These are phyloP conservation scores for Blastomyces silverae DNA, from an alignment of 2,329 filamentous ascomycete genomes.

Conservation along the genomic window DNA sequence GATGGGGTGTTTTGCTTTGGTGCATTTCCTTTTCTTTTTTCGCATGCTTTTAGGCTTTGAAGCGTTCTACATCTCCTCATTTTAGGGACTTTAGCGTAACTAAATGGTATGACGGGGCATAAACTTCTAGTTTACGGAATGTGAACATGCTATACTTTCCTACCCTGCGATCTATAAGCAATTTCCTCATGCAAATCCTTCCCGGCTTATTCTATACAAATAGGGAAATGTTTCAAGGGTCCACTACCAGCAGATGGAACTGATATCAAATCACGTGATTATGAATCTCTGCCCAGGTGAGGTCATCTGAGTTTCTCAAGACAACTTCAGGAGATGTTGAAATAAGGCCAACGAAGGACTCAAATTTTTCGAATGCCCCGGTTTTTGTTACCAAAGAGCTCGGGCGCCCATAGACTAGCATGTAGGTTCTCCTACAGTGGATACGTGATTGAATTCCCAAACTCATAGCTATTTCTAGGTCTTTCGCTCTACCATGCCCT, in stretches of 20 bases:
- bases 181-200: background rate
- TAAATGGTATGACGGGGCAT: conserved; percentile 1
- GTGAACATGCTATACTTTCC: background rate
- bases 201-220: background rate
- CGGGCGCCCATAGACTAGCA: conserved; percentile 41
- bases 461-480: conserved; percentile 27
- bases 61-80: background rate
- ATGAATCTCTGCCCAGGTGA: too few relatives aligned
- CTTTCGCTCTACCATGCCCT: conserved; percentile 43
- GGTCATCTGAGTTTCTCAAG: too few relatives aligned
- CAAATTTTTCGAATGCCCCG: conserved; percentile 33
- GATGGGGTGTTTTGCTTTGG: conserved; percentile 6
- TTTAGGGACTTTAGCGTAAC: conserved; percentile 6
- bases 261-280: background rate
- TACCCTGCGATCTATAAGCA: background rate
- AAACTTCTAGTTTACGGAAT: conserved; percentile 9
- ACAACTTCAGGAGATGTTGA: background rate
- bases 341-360: background rate
- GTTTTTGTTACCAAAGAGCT: conserved; percentile 31
- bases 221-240: background rate
- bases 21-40: conserved; percentile 4
- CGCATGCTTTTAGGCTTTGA: conserved; percentile 28
- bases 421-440: conserved; percentile 29
- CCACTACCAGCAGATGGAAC: background rate
- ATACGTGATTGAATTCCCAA: background rate